Percentiles rank a stretch among this genome's conserved stretches.
These are phyloP conservation scores for Boletus reticuloceps DNA, from an alignment of 768 basidiomycete genomes.

Conservation along the genomic window DNA sequence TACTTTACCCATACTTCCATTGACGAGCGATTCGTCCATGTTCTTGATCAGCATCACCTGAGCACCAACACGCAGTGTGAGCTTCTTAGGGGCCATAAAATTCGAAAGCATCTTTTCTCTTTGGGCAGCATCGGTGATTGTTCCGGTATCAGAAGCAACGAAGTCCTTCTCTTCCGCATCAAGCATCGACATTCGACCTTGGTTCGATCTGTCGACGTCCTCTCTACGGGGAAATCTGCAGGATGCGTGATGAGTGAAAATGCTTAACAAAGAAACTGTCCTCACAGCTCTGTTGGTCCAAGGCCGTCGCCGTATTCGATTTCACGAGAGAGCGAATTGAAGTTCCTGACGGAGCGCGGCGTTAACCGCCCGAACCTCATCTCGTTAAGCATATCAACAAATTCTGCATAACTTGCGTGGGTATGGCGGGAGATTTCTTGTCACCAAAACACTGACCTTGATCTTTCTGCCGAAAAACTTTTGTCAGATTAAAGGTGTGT, in stretches of 20 bases:
- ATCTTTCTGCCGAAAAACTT: constrained; percentile 94
- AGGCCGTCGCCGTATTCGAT: constrained; percentile 79
- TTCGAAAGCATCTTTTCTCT: constrained; percentile 80
- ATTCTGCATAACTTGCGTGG: constrained; percentile 49
- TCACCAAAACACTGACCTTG: constrained; percentile 52
- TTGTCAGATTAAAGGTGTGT: constrained; percentile 87
- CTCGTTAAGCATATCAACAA: constrained; percentile 96
- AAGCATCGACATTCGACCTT: constrained; percentile 60
- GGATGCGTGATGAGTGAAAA: not conserved
- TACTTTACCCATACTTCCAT: constrained; percentile 90
- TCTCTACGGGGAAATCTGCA: constrained; percentile 88
- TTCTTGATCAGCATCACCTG: constrained; percentile 99
- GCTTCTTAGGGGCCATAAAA: constrained; percentile 78
- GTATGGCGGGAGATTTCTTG: not conserved
- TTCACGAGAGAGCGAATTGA: constrained; percentile 66
- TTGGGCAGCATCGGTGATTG: constrained; percentile 48
- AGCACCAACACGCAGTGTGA: constrained; percentile 74
- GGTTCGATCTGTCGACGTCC: constrained; percentile 88
- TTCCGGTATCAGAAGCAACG: constrained; percentile 62
- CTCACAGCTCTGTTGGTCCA: constrained; percentile 87
- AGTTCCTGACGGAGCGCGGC: constrained; percentile 60
- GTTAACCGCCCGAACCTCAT: constrained; percentile 89
- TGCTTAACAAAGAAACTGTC: constrained; percentile 1
- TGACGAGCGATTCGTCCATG: constrained; percentile 84
- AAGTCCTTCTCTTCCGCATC: constrained; percentile 52